Conservation (phyloP, 164 flowering plant genomes). For the Pachysandra terminalis region DNA sequence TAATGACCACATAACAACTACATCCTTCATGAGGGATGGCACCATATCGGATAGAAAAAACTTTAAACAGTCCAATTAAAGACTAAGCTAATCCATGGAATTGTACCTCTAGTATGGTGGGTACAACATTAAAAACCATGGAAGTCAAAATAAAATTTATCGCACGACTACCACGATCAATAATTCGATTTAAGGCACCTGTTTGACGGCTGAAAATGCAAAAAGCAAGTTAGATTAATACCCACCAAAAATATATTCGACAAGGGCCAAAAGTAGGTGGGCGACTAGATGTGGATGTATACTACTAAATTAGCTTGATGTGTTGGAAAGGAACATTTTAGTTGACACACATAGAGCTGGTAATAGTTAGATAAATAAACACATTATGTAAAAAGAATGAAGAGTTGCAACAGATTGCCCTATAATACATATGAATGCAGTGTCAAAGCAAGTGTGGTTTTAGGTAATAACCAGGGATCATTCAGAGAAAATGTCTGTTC, state of each 20-base stretch:
- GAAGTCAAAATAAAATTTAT: conserved; percentile 89
- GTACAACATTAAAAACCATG: conserved; percentile 95
- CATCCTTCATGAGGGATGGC: no score
- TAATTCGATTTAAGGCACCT: conserved; percentile 84
- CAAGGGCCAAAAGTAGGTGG: no score
- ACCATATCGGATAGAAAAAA: not conserved
- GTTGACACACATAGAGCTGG: not conserved
- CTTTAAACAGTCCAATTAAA: not conserved
- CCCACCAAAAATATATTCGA: not conserved
- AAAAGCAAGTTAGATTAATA: conserved; percentile 16
- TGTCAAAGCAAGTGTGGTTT: not conserved
- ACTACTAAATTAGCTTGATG: no score
- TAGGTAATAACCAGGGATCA: not conserved
- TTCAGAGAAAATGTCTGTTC: not conserved
- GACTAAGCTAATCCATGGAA: conserved; percentile 8
- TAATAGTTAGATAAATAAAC: not conserved
- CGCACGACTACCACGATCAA: conserved; percentile 99
- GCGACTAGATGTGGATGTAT: no score
- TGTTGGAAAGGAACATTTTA: no score
- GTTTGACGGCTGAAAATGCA: conserved; percentile 82
- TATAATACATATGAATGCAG: not conserved
- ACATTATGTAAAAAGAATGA: not conserved
- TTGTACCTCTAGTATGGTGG: conserved; percentile 92
- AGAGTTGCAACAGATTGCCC: not conserved
- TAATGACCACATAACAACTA: no score